Base-by-base conservation (phyloP, 192 early-diverging fungal species). In the Dimargaris cristalligena region DNA sequence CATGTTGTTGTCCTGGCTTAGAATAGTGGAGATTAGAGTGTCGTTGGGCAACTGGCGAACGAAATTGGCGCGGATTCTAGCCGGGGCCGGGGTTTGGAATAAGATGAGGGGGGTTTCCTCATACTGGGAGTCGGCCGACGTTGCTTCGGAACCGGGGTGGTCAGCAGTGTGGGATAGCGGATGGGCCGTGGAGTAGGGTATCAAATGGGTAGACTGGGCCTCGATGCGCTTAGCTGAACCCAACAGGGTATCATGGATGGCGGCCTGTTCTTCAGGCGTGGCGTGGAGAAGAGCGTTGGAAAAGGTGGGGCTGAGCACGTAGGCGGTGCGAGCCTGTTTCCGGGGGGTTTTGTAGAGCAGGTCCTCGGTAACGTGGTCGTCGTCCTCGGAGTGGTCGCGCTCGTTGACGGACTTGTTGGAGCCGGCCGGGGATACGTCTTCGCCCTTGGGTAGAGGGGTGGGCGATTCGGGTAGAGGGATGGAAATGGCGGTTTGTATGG, bases 11-110 rank as follows among this genome's bases (percentile, higher is more conserved):
- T 6, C 6, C 16, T 41, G 38, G 16, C 38, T 41, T 16, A 41
- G 38, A 16, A 41, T 6, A 16, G 38, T 16, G 8, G 6, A 16
- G 8, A 41, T 41, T 6, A 6, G 8, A 6, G 38, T 41, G 0
- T 14, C 26, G 28, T 25, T 14, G 13, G 20, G 20, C n/a, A n/a
- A n/a, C n/a, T n/a, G n/a, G n/a, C n/a, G n/a, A n/a, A n/a, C n/a
- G n/a, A n/a, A n/a, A n/a, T n/a, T n/a, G n/a, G n/a, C n/a, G n/a
- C n/a, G n/a, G n/a, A n/a, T n/a, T n/a, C n/a, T n/a, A 26, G 50
- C 50, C 23, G 50, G 50, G 14, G 50, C 50, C 1, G 50, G 50
- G 50, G 50, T 52, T 26, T 52, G 50, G 16, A 52, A 25, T 26
- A 52, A 26, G 2, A 52, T 52, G 23, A 52, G 50, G 13, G 50